Conservation (phyloP, 345 rosid species). For the Mercurialis annua region DNA sequence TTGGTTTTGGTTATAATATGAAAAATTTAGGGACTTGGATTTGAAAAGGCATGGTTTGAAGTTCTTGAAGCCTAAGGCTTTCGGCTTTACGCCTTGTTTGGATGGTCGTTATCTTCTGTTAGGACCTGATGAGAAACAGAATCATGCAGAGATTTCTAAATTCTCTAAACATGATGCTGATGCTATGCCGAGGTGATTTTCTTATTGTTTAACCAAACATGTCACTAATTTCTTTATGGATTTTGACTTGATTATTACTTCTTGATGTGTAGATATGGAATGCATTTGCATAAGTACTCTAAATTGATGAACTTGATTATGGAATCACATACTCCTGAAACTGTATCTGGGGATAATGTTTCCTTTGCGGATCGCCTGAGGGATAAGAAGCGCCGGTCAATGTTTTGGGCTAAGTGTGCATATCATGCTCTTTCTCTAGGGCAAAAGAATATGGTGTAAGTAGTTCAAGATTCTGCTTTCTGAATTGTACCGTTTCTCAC, state of each 20-base stretch:
- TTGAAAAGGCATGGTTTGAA: conserved; percentile 73
- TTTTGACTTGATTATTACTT: too few species aligned
- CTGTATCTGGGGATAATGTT: conserved; percentile 30
- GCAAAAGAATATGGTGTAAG: conserved; percentile 86
- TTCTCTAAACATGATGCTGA: conserved; percentile 77
- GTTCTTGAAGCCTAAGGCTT: conserved; percentile 73
- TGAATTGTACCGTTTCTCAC: too few species aligned
- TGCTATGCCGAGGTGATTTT: conserved; percentile 55
- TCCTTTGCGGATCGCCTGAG: conserved; percentile 49
- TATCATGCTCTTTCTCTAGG: conserved; percentile 53
- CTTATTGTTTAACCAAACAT: not conserved
- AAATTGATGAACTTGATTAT: conserved; percentile 70
- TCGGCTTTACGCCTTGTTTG: conserved; percentile 85
- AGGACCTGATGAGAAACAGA: conserved; percentile 59
- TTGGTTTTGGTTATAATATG: too few species aligned
- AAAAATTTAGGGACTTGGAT: conserved; percentile 63
- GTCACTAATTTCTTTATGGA: too few species aligned
- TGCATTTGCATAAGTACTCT: conserved; percentile 72
- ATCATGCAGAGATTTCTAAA: conserved; percentile 74
- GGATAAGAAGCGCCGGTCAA: conserved; percentile 48
- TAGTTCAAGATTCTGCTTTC: too few species aligned
- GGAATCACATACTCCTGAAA: conserved; percentile 80
- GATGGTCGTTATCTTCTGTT: conserved; percentile 82
- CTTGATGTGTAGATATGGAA: conserved; percentile 54
- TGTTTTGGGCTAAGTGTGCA: conserved; percentile 67